Evolutionary conservation across 1,284 basidiomycete species (phyloP).

Genomic region (Meripilus lineatus): DNA sequence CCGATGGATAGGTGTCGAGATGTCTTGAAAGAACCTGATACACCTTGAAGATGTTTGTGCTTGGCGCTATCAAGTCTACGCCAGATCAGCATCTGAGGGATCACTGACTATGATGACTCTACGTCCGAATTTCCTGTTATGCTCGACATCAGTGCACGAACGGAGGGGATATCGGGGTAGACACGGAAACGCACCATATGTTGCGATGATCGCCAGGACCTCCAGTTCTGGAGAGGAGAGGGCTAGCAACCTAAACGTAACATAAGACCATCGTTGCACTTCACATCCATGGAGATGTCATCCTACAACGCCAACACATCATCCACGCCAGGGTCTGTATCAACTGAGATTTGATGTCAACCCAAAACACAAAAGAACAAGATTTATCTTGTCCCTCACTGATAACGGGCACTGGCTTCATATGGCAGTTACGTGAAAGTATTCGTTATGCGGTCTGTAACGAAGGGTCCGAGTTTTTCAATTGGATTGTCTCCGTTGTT

Average conservation of each 20-base stretch:
- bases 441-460: too few species aligned
- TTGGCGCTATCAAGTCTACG: slow-evolving; percentile 29
- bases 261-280: neutral
- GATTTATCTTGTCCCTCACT: too few species aligned
- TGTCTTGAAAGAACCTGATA: slow-evolving; percentile 72
- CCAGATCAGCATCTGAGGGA: neutral
- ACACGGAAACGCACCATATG: slow-evolving; percentile 56
- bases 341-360: slow-evolving; percentile 42
- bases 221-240: slow-evolving; percentile 75
- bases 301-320: slow-evolving; percentile 72
- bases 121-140: slow-evolving; percentile 66
- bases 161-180: slow-evolving; percentile 1
- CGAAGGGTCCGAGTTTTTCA: too few species aligned
- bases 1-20: slow-evolving; percentile 52
- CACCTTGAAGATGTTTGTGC: slow-evolving; percentile 73
- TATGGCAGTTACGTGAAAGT: too few species aligned
- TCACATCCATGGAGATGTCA: slow-evolving; percentile 22
- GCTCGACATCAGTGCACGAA: slow-evolving; percentile 6
- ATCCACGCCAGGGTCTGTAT: slow-evolving; percentile 89
- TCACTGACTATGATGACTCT: slow-evolving; percentile 50
- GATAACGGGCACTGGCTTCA: too few species aligned
- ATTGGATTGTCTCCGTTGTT: too few species aligned
- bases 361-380: too few species aligned
- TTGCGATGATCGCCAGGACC: slow-evolving; percentile 71
- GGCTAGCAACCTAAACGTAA: slow-evolving; percentile 47